phyloP scores from a whole-genome alignment of 306 rosid species.

The Senna siamea region DNA sequence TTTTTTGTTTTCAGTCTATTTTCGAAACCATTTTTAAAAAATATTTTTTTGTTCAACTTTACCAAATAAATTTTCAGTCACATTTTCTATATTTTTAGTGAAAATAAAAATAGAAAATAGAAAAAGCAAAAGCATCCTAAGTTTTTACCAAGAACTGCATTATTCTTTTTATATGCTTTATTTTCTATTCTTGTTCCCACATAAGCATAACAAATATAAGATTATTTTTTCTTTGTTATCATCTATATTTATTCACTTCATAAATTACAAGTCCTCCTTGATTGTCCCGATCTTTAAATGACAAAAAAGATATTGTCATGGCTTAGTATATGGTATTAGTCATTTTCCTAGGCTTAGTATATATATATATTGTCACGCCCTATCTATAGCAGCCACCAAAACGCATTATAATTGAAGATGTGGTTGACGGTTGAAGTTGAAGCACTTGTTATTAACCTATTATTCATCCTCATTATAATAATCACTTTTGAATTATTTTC shows the following conservation, averaged over 20 bases:
- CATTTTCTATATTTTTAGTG: too few relatives aligned
- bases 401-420: neutral
- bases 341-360: slow-evolving; percentile 42
- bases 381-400: slow-evolving; percentile 16
- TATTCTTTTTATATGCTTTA: neutral
- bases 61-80: too few relatives aligned
- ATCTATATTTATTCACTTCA: too few relatives aligned
- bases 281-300: too few relatives aligned
- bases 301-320: slow-evolving; percentile 12
- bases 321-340: neutral
- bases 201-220: too few relatives aligned
- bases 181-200: neutral
- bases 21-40: too few relatives aligned
- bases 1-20: too few relatives aligned
- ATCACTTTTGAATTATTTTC: slow-evolving; percentile 17
- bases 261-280: too few relatives aligned
- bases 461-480: slow-evolving; percentile 29
- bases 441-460: slow-evolving; percentile 32
- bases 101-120: too few relatives aligned
- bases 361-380: slow-evolving; percentile 19
- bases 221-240: neutral
- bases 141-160: neutral
- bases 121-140: too few relatives aligned
- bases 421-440: slow-evolving; percentile 2
- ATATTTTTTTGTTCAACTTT: too few relatives aligned